phyloP scores from a whole-genome alignment of 2,329 filamentous ascomycete species.

The Pestalotiopsis sp. region DNA sequence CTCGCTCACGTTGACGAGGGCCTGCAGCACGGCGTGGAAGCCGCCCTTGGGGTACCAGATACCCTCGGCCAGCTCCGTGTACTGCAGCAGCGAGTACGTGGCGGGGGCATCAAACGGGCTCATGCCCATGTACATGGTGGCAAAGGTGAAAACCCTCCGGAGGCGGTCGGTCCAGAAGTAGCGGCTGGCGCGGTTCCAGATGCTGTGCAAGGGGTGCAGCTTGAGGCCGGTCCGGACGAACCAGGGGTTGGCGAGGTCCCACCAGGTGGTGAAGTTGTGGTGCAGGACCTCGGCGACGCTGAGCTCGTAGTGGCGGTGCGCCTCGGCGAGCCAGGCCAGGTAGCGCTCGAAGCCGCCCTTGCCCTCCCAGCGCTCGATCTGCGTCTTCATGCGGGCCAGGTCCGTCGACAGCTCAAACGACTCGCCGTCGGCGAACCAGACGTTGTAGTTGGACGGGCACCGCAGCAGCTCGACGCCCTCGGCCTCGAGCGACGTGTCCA shows the following conservation, averaged over 20 bases:
- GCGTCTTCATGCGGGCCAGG: constrained; percentile 68
- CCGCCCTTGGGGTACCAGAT: constrained; percentile 77
- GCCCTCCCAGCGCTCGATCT: constrained; percentile 75
- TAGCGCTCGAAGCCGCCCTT: constrained; percentile 72
- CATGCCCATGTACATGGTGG: constrained; percentile 85
- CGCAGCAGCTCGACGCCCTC: constrained; percentile 71
- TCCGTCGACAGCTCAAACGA: constrained; percentile 68
- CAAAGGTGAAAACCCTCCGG: constrained; percentile 74
- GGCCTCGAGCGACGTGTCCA: constrained; percentile 65
- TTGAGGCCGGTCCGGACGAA: constrained; percentile 62
- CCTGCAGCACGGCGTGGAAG: constrained; percentile 67
- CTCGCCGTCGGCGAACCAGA: constrained; percentile 72
- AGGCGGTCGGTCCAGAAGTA: constrained; percentile 74
- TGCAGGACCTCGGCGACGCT: constrained; percentile 67
- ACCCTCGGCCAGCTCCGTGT: constrained; percentile 75
- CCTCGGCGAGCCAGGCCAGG: constrained; percentile 66
- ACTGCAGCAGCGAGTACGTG: constrained; percentile 74
- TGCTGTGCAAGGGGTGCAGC: constrained; percentile 72
- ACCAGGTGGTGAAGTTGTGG: constrained; percentile 65
- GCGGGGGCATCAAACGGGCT: constrained; percentile 75
- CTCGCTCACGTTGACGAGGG: constrained; percentile 64
- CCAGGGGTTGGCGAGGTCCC: constrained; percentile 57
- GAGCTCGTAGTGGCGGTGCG: constrained; percentile 71
- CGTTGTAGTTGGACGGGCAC: constrained; percentile 75
- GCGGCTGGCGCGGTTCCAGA: constrained; percentile 64